phyloP scores from a whole-genome alignment of 2,329 filamentous ascomycete species.

The Akanthomyces muscarius region DNA sequence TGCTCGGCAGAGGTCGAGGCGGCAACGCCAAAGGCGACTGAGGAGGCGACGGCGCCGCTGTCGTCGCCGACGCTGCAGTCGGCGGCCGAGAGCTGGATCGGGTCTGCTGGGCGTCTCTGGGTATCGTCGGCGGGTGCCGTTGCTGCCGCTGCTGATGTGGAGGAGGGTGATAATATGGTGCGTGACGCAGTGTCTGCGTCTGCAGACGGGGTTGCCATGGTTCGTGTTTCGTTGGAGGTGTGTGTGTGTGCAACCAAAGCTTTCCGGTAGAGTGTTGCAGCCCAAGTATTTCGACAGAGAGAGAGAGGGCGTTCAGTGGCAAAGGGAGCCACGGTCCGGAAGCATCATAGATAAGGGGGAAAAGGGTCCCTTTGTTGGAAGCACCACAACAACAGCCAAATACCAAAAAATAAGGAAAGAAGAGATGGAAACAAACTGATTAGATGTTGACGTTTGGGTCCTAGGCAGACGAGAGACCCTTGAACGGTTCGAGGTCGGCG shows the following conservation, averaged over 20 bases:
- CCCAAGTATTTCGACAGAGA: no score
- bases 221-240: not conserved
- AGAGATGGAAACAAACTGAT: not conserved
- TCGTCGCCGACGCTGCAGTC: slow-evolving; percentile 12
- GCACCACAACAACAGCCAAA: not conserved
- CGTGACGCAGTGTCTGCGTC: slow-evolving; percentile 10
- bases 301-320: not conserved
- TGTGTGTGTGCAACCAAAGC: not conserved
- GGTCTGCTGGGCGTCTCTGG: not conserved
- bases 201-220: slow-evolving; percentile 7
- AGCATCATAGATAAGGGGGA: not conserved
- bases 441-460: not conserved
- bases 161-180: not conserved
- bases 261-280: no score
- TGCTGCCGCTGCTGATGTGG: not conserved
- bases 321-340: not conserved
- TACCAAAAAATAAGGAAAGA: not conserved
- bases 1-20: not conserved
- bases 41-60: not conserved
- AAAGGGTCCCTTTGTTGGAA: no score
- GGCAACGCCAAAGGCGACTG: not conserved
- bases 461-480: not conserved
- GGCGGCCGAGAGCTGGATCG: not conserved
- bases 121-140: not conserved
- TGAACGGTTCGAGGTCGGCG: not conserved